These are phyloP conservation scores for Lachancea thermotolerans DNA, from an alignment of 805 yeast genomes.

Conservation along the genomic window DNA sequence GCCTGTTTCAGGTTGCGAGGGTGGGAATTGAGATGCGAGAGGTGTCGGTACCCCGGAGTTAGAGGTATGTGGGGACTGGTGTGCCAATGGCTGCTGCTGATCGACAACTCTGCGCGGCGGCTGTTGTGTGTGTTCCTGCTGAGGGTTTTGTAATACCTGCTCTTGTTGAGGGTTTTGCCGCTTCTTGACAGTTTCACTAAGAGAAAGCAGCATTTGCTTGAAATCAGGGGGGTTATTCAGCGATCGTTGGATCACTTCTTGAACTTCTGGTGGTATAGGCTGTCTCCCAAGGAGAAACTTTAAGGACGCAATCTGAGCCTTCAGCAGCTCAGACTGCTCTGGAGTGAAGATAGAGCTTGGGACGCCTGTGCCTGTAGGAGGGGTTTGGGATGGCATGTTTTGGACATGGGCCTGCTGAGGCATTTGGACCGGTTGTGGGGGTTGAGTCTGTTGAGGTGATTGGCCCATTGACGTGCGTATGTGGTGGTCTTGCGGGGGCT, in stretches of 20 bases:
- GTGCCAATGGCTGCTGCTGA: not conserved
- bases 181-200: slow-evolving; percentile 26
- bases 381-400: not conserved
- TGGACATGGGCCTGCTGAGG: not conserved
- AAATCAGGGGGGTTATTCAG: slow-evolving; percentile 30
- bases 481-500: slow-evolving; percentile 3
- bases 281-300: slow-evolving; percentile 27
- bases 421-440: not conserved
- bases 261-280: slow-evolving; percentile 25
- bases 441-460: too few species aligned
- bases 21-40: not conserved
- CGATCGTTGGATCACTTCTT: slow-evolving; percentile 25
- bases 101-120: not conserved
- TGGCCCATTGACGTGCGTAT: slow-evolving; percentile 3
- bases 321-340: slow-evolving; percentile 28
- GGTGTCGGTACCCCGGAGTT: not conserved
- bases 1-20: not conserved
- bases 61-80: not conserved
- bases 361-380: not conserved
- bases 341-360: slow-evolving; percentile 16
- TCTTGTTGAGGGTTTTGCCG: slow-evolving; percentile 13
- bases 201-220: slow-evolving; percentile 24
- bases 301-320: slow-evolving; percentile 32
- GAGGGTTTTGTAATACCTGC: slow-evolving; percentile 7
- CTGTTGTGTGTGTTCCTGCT: slow-evolving; percentile 3